phyloP scores from a whole-genome alignment of 768 basidiomycete genomes.

The Phaeotremella skinneri region DNA sequence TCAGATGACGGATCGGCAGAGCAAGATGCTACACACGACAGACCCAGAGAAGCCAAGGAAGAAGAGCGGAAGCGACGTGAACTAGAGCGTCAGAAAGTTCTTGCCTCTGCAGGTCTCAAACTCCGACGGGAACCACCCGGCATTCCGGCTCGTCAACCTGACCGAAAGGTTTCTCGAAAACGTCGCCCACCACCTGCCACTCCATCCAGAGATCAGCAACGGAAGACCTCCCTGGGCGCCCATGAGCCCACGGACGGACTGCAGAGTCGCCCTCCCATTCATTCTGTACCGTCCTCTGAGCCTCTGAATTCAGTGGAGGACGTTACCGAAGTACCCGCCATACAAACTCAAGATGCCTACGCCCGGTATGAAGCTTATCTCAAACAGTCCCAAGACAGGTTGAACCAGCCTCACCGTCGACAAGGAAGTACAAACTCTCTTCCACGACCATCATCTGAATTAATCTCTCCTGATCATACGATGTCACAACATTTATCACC shows the following conservation, averaged over 20 bases:
- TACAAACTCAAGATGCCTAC: slow-evolving; percentile 74
- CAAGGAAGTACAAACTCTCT: not conserved
- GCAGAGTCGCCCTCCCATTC: too few relatives aligned
- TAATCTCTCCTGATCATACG: not conserved
- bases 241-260: slow-evolving; percentile 59
- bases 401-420: not conserved
- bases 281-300: too few relatives aligned
- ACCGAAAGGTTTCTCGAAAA: slow-evolving; percentile 17
- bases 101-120: slow-evolving; percentile 85
- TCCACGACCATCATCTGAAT: not conserved
- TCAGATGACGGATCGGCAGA: slow-evolving; percentile 52
- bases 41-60: slow-evolving; percentile 55
- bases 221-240: slow-evolving; percentile 55
- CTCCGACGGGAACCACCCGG: slow-evolving; percentile 64
- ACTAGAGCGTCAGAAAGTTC: slow-evolving; percentile 71
- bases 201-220: slow-evolving; percentile 22
- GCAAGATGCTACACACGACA: slow-evolving; percentile 47
- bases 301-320: not conserved
- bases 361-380: slow-evolving; percentile 80
- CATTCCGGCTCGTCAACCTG: slow-evolving; percentile 32
- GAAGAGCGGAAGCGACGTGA: slow-evolving; percentile 63
- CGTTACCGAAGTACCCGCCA: slow-evolving; percentile 17
- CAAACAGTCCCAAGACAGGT: slow-evolving; percentile 53
- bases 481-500: not conserved
- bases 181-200: slow-evolving; percentile 43